These are phyloP conservation scores for Microbotryomycetes sp. DNA, from an alignment of 1,284 basidiomycete genomes.

Conservation along the genomic window DNA sequence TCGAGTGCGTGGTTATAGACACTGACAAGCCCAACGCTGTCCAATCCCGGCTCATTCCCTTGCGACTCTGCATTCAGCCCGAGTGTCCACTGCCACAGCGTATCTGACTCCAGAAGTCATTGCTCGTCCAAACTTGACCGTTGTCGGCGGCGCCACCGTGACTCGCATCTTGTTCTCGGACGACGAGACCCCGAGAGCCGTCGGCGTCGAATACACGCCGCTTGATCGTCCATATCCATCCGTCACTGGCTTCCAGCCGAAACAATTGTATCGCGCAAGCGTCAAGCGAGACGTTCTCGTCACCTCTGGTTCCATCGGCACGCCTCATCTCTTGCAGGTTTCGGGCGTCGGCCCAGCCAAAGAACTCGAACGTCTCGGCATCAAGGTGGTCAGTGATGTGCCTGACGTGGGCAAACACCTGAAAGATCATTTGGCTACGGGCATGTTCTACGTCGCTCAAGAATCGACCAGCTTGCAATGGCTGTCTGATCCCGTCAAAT, in stretches of 20 bases:
- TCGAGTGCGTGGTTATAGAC: constrained; percentile 25
- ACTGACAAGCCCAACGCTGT: constrained; percentile 1
- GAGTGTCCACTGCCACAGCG: constrained; percentile 56
- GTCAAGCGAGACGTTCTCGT: constrained; percentile 56
- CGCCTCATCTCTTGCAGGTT: constrained; percentile 62
- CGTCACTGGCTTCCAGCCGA: constrained; percentile 12
- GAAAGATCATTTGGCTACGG: constrained; percentile 48
- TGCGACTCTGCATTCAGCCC: no score
- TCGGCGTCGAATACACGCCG: constrained; percentile 54
- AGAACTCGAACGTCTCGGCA: constrained; percentile 48
- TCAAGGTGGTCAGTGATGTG: constrained; percentile 51
- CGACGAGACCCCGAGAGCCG: constrained; percentile 44
- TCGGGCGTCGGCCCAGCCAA: constrained; percentile 59
- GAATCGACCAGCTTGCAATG: neutral
- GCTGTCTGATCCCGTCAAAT: constrained; percentile 37
- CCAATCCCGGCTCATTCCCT: neutral
- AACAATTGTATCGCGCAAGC: constrained; percentile 43
- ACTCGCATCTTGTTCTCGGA: constrained; percentile 47
- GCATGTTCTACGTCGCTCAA: constrained; percentile 44
- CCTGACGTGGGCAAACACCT: constrained; percentile 56
- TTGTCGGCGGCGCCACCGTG: constrained; percentile 50
- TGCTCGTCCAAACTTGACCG: constrained; percentile 54
- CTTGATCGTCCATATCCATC: neutral
- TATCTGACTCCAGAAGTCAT: constrained; percentile 59
- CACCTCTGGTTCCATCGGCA: constrained; percentile 56